phyloP scores from a whole-genome alignment of 768 basidiomycete genomes.

The Hygrophoropsis aurantiaca region DNA sequence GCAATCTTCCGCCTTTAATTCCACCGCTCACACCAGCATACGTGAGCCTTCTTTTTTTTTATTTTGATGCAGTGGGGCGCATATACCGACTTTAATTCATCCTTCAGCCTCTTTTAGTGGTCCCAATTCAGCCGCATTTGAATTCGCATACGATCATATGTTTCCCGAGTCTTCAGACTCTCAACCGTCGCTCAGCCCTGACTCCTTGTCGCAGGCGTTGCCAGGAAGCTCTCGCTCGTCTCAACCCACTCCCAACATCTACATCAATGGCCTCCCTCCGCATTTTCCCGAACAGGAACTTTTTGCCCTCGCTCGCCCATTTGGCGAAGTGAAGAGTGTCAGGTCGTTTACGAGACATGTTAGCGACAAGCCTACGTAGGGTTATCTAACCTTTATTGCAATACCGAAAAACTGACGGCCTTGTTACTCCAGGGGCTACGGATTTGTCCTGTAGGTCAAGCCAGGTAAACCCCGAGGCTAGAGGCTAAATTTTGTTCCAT shows the following conservation, averaged over 20 bases:
- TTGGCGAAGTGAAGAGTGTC: slow-evolving; percentile 73
- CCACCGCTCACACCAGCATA: slow-evolving; percentile 19
- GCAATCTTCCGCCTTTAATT: slow-evolving; percentile 7
- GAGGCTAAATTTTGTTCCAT: background rate
- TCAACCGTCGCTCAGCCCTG: slow-evolving; percentile 8
- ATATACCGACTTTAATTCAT: background rate
- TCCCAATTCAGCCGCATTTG: slow-evolving; percentile 11
- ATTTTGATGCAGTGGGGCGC: background rate
- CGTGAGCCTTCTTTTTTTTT: slow-evolving; percentile 14
- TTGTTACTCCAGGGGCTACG: slow-evolving; percentile 57
- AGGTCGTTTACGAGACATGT: slow-evolving; percentile 83
- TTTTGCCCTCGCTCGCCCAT: slow-evolving; percentile 68
- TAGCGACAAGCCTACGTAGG: slow-evolving; percentile 61
- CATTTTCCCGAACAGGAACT: slow-evolving; percentile 82
- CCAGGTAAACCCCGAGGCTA: slow-evolving; percentile 1
- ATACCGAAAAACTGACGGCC: slow-evolving; percentile 5
- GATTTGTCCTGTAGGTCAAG: slow-evolving; percentile 67
- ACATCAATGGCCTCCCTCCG: slow-evolving; percentile 85
- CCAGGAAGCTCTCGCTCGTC: slow-evolving; percentile 5
- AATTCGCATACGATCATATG: slow-evolving; percentile 11
- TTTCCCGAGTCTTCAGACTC: slow-evolving; percentile 13
- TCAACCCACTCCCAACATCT: slow-evolving; percentile 68
- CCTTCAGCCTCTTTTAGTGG: slow-evolving; percentile 26
- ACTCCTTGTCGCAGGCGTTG: slow-evolving; percentile 13
- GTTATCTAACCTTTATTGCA: slow-evolving; percentile 17